These are phyloP conservation scores for Astrephomene gubernaculifera DNA, from an alignment of 139 green algal genomes.

Conservation along the genomic window DNA sequence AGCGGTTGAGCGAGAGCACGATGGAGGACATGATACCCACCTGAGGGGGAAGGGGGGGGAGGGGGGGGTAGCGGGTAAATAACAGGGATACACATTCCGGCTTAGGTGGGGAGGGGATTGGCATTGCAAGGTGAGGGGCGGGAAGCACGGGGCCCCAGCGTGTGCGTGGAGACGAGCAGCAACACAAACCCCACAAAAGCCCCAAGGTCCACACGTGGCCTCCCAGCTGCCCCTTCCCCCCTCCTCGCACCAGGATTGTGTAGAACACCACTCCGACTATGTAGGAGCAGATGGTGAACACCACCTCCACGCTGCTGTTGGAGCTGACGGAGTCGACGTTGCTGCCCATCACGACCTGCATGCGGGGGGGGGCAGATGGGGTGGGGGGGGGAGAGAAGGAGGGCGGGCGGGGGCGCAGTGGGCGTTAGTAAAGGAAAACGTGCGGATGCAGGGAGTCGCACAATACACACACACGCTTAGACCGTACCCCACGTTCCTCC, in stretches of 20 bases:
- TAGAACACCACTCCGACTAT: conserved; percentile 58
- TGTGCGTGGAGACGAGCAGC: no score
- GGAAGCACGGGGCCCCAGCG: no score
- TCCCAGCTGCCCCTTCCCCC: not conserved
- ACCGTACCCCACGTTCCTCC: no score
- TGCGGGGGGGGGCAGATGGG: not conserved
- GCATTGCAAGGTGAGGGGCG: no score
- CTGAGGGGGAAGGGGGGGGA: not conserved
- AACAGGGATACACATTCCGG: no score
- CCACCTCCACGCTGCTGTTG: conserved; percentile 45
- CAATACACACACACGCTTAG: no score
- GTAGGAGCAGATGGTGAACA: conserved; percentile 45
- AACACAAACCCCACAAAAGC: no score
- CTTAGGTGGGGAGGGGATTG: no score
- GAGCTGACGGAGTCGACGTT: conserved; percentile 49
- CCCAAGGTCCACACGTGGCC: not conserved
- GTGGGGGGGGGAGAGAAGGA: not conserved
- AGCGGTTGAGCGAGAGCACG: conserved; percentile 50
- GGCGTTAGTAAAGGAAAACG: not conserved
- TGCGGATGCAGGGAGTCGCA: no score
- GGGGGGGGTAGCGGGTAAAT: no score
- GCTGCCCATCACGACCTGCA: conserved; percentile 43
- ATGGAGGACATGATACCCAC: conserved; percentile 60
- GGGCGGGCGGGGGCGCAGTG: not conserved
- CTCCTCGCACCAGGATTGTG: conserved; percentile 47